Conservation (phyloP, 805 yeast species). For the Candida maris region DNA sequence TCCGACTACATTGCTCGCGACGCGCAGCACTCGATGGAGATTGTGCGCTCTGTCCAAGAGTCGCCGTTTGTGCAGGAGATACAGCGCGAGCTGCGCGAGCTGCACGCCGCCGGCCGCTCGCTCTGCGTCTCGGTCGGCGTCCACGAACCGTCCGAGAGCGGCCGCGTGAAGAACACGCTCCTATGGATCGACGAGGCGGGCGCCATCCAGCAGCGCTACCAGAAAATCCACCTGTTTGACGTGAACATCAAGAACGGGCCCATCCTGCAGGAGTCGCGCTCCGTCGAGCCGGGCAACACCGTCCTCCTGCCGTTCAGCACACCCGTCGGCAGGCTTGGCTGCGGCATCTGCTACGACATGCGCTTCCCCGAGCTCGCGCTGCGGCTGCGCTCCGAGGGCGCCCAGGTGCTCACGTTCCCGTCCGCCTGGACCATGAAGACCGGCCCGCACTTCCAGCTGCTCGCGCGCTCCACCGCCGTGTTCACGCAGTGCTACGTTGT, state of each 20-base stretch:
- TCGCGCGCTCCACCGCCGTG: slow-evolving; percentile 82
- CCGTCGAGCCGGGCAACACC: slow-evolving; percentile 74
- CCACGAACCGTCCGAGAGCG: slow-evolving; percentile 65
- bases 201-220: slow-evolving; percentile 63
- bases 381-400: slow-evolving; percentile 62
- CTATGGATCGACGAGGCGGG: slow-evolving; percentile 70
- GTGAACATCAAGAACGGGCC: slow-evolving; percentile 83
- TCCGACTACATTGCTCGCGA: slow-evolving; percentile 79
- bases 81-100: slow-evolving; percentile 41
- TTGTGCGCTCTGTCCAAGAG: slow-evolving; percentile 48
- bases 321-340: slow-evolving; percentile 63
- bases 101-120: slow-evolving; percentile 37
- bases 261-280: slow-evolving; percentile 66
- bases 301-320: slow-evolving; percentile 54
- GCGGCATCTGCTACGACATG: slow-evolving; percentile 80
- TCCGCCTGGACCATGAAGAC: slow-evolving; percentile 92
- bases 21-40: slow-evolving; percentile 56
- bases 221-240: slow-evolving; percentile 86
- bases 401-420: slow-evolving; percentile 76
- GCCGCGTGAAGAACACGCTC: slow-evolving; percentile 65
- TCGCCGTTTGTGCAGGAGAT: slow-evolving; percentile 42
- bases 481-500: slow-evolving; percentile 85
- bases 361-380: slow-evolving; percentile 81
- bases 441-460: slow-evolving; percentile 86
- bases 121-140: slow-evolving; percentile 80